Evolutionary conservation across 805 yeast species (phyloP).

Genomic region (Clavispora asparagi): DNA sequence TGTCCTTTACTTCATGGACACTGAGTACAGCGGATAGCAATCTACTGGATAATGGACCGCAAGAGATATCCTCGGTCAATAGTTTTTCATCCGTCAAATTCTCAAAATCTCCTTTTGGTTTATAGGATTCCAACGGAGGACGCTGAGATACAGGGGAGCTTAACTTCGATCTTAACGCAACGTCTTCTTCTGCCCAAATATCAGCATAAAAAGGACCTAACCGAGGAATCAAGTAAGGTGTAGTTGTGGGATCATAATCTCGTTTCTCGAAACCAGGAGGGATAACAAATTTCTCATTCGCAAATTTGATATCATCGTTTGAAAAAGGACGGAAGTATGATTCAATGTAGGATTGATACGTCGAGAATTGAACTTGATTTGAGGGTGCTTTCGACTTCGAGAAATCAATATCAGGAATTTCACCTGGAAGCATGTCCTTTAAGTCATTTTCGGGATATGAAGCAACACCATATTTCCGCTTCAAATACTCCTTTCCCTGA

Average conservation of each 20-base stretch:
- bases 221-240: constrained; percentile 78
- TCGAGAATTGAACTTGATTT: constrained; percentile 87
- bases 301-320: constrained; percentile 77
- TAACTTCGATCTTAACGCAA: constrained; percentile 36
- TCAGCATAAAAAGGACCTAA: constrained; percentile 80
- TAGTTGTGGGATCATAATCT: constrained; percentile 59
- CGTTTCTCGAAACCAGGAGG: constrained; percentile 44
- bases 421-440: constrained; percentile 76
- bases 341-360: constrained; percentile 82
- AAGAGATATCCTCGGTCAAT: constrained; percentile 70
- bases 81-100: constrained; percentile 54
- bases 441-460: constrained; percentile 82
- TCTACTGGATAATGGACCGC: constrained; percentile 89
- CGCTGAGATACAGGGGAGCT: constrained; percentile 45
- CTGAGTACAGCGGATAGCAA: constrained; percentile 73
- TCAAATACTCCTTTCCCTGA: constrained; percentile 69
- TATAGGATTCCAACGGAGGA: constrained; percentile 37
- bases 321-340: constrained; percentile 71
- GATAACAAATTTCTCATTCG: constrained; percentile 56
- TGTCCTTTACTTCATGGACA: constrained; percentile 25
- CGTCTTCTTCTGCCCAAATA: constrained; percentile 82
- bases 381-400: constrained; percentile 65
- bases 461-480: constrained; percentile 78
- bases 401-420: constrained; percentile 80
- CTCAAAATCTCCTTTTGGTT: constrained; percentile 58